These are phyloP conservation scores for Ascochyta fabae DNA, from an alignment of 2,329 filamentous ascomycete genomes.

Conservation along the genomic window DNA sequence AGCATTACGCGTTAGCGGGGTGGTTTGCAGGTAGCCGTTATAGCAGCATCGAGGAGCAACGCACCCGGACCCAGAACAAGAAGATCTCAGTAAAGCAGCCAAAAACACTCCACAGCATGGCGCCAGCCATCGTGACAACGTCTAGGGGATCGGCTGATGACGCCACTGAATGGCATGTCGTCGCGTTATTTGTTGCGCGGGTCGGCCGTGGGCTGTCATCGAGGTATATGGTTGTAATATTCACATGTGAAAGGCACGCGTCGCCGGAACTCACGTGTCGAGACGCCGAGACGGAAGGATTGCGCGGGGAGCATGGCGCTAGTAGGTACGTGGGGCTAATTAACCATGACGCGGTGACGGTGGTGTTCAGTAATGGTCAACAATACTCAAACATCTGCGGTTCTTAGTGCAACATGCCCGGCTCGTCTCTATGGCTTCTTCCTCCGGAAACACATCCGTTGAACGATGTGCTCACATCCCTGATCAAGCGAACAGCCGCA, in stretches of 20 bases:
- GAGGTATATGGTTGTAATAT: slow-evolving; percentile 15
- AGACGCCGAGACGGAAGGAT: slow-evolving; percentile 11
- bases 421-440: slow-evolving; percentile 53
- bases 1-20: slow-evolving; percentile 22
- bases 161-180: slow-evolving; percentile 26
- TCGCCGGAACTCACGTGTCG: background rate
- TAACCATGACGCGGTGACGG: slow-evolving; percentile 8
- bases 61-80: slow-evolving; percentile 51
- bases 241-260: slow-evolving; percentile 12
- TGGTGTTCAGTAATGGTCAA: background rate
- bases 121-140: slow-evolving; percentile 28
- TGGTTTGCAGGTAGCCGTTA: background rate
- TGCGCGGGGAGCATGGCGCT: slow-evolving; percentile 8
- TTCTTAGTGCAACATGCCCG: slow-evolving; percentile 41
- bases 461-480: slow-evolving; percentile 34
- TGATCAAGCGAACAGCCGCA: slow-evolving; percentile 45
- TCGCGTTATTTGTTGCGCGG: slow-evolving; percentile 34
- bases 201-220: slow-evolving; percentile 28
- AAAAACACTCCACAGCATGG: slow-evolving; percentile 36
- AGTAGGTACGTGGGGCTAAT: slow-evolving; percentile 3
- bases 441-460: slow-evolving; percentile 46
- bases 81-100: slow-evolving; percentile 47
- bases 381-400: background rate
- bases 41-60: slow-evolving; percentile 25
- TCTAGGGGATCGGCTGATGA: slow-evolving; percentile 14